Evolutionary conservation across 495 filamentous ascomycete species (phyloP).

Genomic region (Penicillium pancosmium): DNA sequence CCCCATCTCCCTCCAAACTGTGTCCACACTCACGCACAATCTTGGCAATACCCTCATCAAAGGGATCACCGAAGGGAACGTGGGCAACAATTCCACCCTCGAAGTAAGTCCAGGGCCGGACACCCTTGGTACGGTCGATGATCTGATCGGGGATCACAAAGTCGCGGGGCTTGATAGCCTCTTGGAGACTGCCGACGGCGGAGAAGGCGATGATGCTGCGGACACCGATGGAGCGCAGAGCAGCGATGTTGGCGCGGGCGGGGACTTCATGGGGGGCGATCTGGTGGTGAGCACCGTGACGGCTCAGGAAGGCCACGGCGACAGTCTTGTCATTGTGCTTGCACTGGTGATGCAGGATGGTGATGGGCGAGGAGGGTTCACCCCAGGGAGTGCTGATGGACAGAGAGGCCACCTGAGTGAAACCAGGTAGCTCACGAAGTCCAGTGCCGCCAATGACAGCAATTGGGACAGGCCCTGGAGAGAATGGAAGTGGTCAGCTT

Average conservation of each 20-base stretch:
- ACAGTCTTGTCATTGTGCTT: constrained; percentile 57
- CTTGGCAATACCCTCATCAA: constrained; percentile 74
- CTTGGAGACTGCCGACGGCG: constrained; percentile 89
- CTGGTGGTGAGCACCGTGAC: constrained; percentile 87
- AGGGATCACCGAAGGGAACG: constrained; percentile 94
- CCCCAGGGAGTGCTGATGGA: constrained; percentile 87
- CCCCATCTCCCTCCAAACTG: constrained; percentile 75
- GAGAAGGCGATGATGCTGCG: constrained; percentile 90
- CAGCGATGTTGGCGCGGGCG: constrained; percentile 91
- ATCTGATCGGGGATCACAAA: constrained; percentile 96
- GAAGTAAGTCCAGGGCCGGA: constrained; percentile 93
- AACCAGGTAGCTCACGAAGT: constrained; percentile 70
- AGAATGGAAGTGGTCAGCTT: constrained; percentile 17
- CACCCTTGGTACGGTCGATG: constrained; percentile 96
- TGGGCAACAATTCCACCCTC: constrained; percentile 92
- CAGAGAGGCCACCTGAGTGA: constrained; percentile 78
- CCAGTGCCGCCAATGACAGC: constrained; percentile 98
- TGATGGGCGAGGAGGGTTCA: constrained; percentile 83
- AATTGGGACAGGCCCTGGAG: constrained; percentile 76
- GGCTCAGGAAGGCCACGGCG: constrained; percentile 90
- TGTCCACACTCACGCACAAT: constrained; percentile 73
- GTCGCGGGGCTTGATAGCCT: constrained; percentile 90
- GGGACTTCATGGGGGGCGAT: constrained; percentile 91
- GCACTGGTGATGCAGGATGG: constrained; percentile 79
- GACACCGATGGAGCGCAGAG: constrained; percentile 85